These are phyloP conservation scores for Hemerocallis citrina DNA, from an alignment of 106 monocot genomes.

Conservation along the genomic window DNA sequence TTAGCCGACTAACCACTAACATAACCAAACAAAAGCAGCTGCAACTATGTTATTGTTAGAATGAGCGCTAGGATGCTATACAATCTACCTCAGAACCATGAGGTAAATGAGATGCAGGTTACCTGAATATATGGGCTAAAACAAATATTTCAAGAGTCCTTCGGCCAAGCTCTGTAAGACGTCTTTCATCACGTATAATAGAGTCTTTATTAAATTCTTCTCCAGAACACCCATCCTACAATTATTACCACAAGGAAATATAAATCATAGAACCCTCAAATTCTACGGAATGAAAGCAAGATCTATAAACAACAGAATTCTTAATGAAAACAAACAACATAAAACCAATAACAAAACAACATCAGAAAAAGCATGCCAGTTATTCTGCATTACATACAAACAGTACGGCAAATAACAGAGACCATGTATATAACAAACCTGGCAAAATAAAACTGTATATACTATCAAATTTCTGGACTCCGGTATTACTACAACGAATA, in stretches of 20 bases:
- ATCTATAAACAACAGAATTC: not conserved
- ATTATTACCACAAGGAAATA: slow-evolving; percentile 1
- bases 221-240: slow-evolving; percentile 67
- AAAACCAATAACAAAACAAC: not conserved
- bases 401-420: too few species aligned
- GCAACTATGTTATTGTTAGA: not conserved
- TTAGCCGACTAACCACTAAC: not conserved
- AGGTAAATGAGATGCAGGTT: not conserved
- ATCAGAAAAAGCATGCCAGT: not conserved
- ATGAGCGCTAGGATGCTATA: not conserved
- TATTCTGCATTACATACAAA: too few species aligned
- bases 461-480: too few species aligned
- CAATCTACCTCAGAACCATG: not conserved
- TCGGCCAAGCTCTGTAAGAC: slow-evolving; percentile 76
- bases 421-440: too few species aligned
- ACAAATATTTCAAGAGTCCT: slow-evolving; percentile 89
- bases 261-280: too few species aligned
- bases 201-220: slow-evolving; percentile 70
- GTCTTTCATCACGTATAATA: slow-evolving; percentile 82
- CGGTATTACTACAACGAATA: too few species aligned
- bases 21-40: not conserved
- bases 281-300: not conserved
- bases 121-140: slow-evolving; percentile 90
- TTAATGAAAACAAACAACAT: not conserved
- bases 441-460: too few species aligned